Conservation (phyloP, 177 flowering plant genomes). For the Vitis hybrid region DNA sequence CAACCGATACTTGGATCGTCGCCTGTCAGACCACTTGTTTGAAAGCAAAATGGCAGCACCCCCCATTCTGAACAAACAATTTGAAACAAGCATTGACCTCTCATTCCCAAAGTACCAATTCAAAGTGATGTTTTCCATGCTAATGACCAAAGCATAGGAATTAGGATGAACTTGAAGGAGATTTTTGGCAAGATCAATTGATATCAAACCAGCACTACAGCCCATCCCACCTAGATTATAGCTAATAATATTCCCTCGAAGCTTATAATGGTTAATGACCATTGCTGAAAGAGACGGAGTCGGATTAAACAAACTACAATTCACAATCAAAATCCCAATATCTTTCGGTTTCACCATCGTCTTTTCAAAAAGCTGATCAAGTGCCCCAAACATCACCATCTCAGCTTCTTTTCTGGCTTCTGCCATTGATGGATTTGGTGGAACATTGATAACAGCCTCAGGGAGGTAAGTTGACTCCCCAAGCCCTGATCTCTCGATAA, state of each 20-base stretch:
- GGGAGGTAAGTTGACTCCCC: conserved; percentile 66
- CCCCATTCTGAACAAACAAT: conserved; percentile 67
- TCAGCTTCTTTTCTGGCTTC: conserved; percentile 73
- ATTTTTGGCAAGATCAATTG: conserved; percentile 63
- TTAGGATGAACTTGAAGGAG: conserved; percentile 65
- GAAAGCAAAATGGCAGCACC: conserved; percentile 61
- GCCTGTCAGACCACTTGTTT: conserved; percentile 42
- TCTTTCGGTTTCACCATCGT: conserved; percentile 54
- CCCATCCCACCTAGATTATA: conserved; percentile 77
- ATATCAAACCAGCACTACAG: conserved; percentile 72
- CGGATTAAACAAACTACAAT: conserved; percentile 68
- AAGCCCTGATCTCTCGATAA: conserved; percentile 60
- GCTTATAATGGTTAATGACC: conserved; percentile 69
- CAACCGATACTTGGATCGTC: conserved; percentile 50
- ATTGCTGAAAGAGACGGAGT: conserved; percentile 67
- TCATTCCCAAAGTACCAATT: conserved; percentile 74
- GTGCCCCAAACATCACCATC: conserved; percentile 62
- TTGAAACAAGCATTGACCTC: conserved; percentile 63
- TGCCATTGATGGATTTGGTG: conserved; percentile 62
- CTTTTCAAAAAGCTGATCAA: conserved; percentile 58
- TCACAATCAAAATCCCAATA: conserved; percentile 60
- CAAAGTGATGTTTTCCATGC: conserved; percentile 66
- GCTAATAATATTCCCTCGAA: conserved; percentile 53
- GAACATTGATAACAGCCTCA: conserved; percentile 47
- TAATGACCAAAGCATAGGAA: conserved; percentile 59